Percentiles rank a stretch among this genome's conserved stretches.
Evolutionary conservation across 208 protist species (phyloP).

Genomic region (Tritrichomonas musculus): DNA sequence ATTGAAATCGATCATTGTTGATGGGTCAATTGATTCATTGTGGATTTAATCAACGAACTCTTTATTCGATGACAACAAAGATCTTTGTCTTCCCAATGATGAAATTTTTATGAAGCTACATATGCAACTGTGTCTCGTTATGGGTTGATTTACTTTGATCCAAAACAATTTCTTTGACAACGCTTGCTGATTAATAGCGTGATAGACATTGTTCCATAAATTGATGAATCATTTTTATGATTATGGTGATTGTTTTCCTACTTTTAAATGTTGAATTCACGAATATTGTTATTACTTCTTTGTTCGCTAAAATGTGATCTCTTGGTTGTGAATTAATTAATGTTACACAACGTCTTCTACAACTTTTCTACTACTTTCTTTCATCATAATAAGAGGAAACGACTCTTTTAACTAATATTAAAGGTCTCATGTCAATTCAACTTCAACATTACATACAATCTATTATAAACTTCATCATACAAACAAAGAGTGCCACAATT

Average conservation of each 20-base stretch:
- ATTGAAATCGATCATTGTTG: conserved; percentile 86
- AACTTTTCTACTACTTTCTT: conserved; percentile 84
- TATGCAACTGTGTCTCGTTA: conserved; percentile 94
- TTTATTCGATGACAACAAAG: conserved; percentile 93
- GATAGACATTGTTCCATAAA: conserved; percentile 42
- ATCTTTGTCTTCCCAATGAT: conserved; percentile 83
- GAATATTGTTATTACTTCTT: conserved; percentile 66
- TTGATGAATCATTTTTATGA: conserved; percentile 89
- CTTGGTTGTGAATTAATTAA: conserved; percentile 75
- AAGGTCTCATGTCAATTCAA: conserved; percentile 47
- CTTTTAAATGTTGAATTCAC: conserved; percentile 81
- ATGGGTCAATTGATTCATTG: conserved; percentile 94
- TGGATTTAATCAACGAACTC: conserved; percentile 99
- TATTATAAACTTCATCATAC: background rate
- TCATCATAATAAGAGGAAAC: background rate
- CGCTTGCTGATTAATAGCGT: conserved; percentile 76
- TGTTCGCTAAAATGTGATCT: conserved; percentile 52
- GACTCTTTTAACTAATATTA: conserved; percentile 54
- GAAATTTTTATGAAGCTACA: conserved; percentile 89
- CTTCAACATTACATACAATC: background rate
- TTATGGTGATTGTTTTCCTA: conserved; percentile 88
- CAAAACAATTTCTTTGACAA: conserved; percentile 64
- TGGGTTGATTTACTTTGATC: conserved; percentile 92
- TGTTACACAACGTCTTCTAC: conserved; percentile 83
- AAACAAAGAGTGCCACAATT: conserved; percentile 46